phyloP scores from a whole-genome alignment of 73 alveolate genomes.

The Blepharisma stoltei region DNA sequence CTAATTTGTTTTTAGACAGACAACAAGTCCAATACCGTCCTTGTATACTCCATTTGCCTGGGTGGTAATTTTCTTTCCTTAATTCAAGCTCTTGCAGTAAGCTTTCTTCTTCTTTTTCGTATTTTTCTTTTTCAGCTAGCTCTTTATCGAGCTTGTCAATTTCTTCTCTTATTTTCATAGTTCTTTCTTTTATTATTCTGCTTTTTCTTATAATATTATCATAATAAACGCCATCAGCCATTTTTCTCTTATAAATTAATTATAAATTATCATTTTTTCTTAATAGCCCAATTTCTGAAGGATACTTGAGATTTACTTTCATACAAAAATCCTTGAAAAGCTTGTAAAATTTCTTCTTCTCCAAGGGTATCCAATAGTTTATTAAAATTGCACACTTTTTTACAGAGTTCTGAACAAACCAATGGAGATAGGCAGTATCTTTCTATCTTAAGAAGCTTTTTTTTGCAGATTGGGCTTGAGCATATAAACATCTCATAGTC shows the following conservation, averaged over 20 bases:
- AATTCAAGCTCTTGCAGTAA: neutral
- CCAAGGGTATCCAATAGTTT: neutral
- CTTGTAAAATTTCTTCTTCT: neutral
- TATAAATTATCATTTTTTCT: no score
- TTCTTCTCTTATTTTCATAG: neutral
- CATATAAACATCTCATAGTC: slow-evolving; percentile 6
- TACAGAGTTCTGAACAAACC: neutral
- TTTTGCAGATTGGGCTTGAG: neutral
- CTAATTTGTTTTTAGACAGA: neutral
- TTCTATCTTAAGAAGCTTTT: neutral
- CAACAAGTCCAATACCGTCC: slow-evolving; percentile 5
- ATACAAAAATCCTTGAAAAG: neutral
- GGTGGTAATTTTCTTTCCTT: neutral
- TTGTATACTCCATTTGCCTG: neutral
- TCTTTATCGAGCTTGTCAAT: neutral
- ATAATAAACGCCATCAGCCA: no score
- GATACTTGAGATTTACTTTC: neutral
- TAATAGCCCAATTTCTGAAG: no score
- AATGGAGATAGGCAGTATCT: neutral
- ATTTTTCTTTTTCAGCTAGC: neutral
- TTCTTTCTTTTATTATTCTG: no score
- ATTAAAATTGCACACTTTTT: neutral
- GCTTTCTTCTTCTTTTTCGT: neutral
- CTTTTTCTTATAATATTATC: no score
- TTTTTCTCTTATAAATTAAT: no score